Percentiles rank a stretch among this genome's conserved stretches.
Evolutionary conservation across 176 grass and related monocot species (phyloP).

Genomic region (Hordeum vulgare): MorexV3_pseudomolecules_assembly NC_058523.1:520496783-520497282

Average conservation of each 20-base stretch:
- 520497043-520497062: conserved; percentile 99
- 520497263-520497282: conserved; percentile 90
- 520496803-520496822: conserved; percentile 81
- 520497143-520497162: neutral
- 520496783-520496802: conserved; percentile 99
- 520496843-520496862: conserved; percentile 7
- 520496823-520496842: conserved; percentile 85
- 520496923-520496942: neutral
- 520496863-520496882: no score
- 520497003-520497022: neutral
- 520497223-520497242: no score
- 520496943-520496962: neutral
- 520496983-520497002: neutral
- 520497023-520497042: conserved; percentile 94
- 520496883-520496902: no score
- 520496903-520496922: neutral
- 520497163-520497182: neutral
- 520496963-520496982: neutral
- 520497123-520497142: conserved; percentile 95
- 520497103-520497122: conserved; percentile 97
- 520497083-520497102: conserved; percentile 84
- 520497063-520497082: conserved; percentile 79
- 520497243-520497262: conserved; percentile 59
- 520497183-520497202: neutral
- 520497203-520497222: no score